phyloP scores from a whole-genome alignment of 2,329 filamentous ascomycete genomes.

The Arthroderma uncinatum region DNA sequence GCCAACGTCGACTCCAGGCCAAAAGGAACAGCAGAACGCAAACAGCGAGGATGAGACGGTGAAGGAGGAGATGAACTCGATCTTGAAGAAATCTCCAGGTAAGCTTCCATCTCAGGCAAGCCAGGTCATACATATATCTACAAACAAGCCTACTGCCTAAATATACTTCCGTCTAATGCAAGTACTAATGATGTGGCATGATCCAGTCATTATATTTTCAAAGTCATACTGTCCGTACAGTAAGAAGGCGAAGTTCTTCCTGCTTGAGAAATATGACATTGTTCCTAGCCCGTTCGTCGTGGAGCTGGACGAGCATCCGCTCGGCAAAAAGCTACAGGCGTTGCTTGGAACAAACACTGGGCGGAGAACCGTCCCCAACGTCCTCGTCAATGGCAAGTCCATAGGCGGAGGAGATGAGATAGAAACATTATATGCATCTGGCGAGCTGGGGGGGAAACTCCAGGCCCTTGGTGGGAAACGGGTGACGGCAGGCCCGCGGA shows the following conservation, averaged over 20 bases:
- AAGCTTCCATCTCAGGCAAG: slow-evolving; percentile 24
- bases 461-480: slow-evolving; percentile 62
- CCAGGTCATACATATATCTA: too few species aligned
- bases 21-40: slow-evolving; percentile 39
- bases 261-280: slow-evolving; percentile 76
- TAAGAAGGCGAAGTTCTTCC: slow-evolving; percentile 69
- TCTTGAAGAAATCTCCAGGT: slow-evolving; percentile 79
- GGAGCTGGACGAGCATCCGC: slow-evolving; percentile 72
- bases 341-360: slow-evolving; percentile 63
- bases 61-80: slow-evolving; percentile 60
- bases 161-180: background rate
- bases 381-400: slow-evolving; percentile 75
- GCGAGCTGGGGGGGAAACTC: slow-evolving; percentile 60
- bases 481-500: slow-evolving; percentile 32
- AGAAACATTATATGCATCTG: slow-evolving; percentile 54
- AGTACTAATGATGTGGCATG: background rate
- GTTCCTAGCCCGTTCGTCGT: slow-evolving; percentile 74
- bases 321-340: slow-evolving; percentile 62
- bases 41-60: slow-evolving; percentile 32
- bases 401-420: slow-evolving; percentile 88
- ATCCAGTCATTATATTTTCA: slow-evolving; percentile 81
- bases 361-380: slow-evolving; percentile 78
- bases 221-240: slow-evolving; percentile 88
- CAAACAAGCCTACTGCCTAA: background rate
- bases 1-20: slow-evolving; percentile 40